Percentiles rank a stretch among this genome's conserved stretches.
Evolutionary conservation across 805 yeast genomes (phyloP).

Genomic region (Starmerella stigmatis): DNA sequence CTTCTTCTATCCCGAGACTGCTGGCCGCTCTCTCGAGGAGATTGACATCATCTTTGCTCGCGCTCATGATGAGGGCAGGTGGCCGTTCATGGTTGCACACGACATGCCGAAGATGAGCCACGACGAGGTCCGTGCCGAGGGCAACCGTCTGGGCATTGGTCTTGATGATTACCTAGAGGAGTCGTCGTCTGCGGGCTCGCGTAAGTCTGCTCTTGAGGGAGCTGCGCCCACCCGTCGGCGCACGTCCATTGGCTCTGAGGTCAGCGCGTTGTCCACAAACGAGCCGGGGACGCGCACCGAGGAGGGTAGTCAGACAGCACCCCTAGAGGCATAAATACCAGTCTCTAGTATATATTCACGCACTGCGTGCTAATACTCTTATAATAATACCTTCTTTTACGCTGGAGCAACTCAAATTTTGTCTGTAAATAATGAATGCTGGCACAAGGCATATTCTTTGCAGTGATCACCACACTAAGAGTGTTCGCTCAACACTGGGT

Average conservation of each 20-base stretch:
- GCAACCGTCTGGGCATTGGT: conserved; percentile 41
- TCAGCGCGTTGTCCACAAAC: background rate
- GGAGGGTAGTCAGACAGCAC: background rate
- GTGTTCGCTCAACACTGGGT: too few relatives aligned
- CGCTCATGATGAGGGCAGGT: conserved; percentile 46
- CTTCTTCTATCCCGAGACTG: conserved; percentile 68
- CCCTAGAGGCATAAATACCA: background rate
- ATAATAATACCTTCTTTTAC: background rate
- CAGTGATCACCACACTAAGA: too few relatives aligned
- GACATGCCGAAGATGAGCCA: conserved; percentile 49
- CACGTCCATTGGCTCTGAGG: background rate
- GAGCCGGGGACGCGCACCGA: too few relatives aligned
- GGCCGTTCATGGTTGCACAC: conserved; percentile 54
- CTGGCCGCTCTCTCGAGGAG: conserved; percentile 65
- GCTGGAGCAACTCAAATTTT: too few relatives aligned
- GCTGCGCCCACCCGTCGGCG: background rate
- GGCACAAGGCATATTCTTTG: too few relatives aligned
- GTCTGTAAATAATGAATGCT: background rate
- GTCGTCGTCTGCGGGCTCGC: conserved; percentile 7
- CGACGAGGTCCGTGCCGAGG: conserved; percentile 51
- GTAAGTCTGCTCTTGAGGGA: conserved; percentile 5
- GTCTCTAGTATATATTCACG: background rate
- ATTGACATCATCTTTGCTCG: conserved; percentile 59
- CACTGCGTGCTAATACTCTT: background rate
- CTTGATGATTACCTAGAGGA: conserved; percentile 16